Conservation (phyloP, 2,329 filamentous ascomycete genomes). For the Grosmannia huntii region DNA sequence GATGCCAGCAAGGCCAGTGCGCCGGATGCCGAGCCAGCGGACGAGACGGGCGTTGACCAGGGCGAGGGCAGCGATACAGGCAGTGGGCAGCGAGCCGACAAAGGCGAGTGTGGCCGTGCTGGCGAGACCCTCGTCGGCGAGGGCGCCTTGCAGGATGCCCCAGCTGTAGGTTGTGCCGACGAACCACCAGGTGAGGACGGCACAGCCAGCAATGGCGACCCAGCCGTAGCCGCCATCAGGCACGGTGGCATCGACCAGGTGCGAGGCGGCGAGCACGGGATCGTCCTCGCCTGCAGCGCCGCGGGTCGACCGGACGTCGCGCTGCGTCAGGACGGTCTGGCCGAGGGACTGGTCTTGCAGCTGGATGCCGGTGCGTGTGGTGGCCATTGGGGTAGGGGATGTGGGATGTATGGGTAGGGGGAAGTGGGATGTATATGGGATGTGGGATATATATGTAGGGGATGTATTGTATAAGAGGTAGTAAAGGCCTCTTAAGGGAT, state of each 20-base stretch:
- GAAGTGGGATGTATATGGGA: no score
- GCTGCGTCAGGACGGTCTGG: not conserved
- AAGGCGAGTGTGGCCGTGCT: conserved; percentile 42
- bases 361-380: not conserved
- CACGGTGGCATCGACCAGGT: conserved; percentile 13
- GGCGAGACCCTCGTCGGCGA: conserved; percentile 35
- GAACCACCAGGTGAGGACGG: conserved; percentile 41
- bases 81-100: conserved; percentile 39
- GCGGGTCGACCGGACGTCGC: not conserved
- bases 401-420: no score
- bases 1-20: conserved; percentile 34
- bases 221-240: conserved; percentile 46
- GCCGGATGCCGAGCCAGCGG: conserved; percentile 32
- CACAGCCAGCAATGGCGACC: conserved; percentile 37
- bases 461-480: no score
- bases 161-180: conserved; percentile 44
- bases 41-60: conserved; percentile 40
- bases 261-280: conserved; percentile 7
- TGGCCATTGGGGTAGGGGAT: not conserved
- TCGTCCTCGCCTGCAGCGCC: not conserved
- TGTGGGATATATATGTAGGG: no score
- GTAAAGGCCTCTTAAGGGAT: no score
- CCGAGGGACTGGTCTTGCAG: not conserved
- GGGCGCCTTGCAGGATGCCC: conserved; percentile 46
- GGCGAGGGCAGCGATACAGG: conserved; percentile 37